Evolutionary conservation across 2,329 filamentous ascomycete species (phyloP), one percentile per base, ranked within the genome.

Genomic region (Fusarium nisikadoi): DNA sequence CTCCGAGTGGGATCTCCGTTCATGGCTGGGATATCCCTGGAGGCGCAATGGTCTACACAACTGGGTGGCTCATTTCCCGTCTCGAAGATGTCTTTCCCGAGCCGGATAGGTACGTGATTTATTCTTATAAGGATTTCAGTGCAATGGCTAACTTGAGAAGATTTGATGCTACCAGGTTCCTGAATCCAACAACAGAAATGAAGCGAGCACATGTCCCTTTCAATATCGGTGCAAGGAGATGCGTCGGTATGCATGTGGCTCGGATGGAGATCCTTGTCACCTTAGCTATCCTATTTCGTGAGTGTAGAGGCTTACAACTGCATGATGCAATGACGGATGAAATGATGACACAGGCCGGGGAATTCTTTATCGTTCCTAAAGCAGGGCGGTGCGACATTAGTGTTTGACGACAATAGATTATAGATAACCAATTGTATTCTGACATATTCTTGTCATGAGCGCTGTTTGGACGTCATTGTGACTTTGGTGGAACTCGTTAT

Each of bases 121-220:
- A 2, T 3, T 4, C 27, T 3, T 2, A 5, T 4, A 0, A 4
- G 2, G 4, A 0, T 6, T 0, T 5, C 3, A 9, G 11, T 25
- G 2, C 11, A 8, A 10, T 4, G 9, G 3, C 35, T 67, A 0
- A 61, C 29, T 4, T 9, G 5, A 19, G 0, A 1, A 67, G 64
- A 31, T 67, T 67, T 7, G n/a, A 42, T 14, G 33, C 35, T 1
- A 33, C 29, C 3, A 45, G 64, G 2, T 62, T 67, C 3, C 14
- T 47, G 0, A 42, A 20, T 2, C 46, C 46, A 19, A 47, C 62
- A 0, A 19, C 35, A 4, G 62, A 47, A 12, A 57, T 67, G 13
- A 35, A 23, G n/a, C 50, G 35, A 27, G 62, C 64, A 1, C 64
- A 67, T 7, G 46, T 67, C 5, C 62, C 62, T 7, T 67, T 67